Evolutionary conservation across 2,329 filamentous ascomycete genomes (phyloP).

Genomic region (Rutstroemia sp.): DNA sequence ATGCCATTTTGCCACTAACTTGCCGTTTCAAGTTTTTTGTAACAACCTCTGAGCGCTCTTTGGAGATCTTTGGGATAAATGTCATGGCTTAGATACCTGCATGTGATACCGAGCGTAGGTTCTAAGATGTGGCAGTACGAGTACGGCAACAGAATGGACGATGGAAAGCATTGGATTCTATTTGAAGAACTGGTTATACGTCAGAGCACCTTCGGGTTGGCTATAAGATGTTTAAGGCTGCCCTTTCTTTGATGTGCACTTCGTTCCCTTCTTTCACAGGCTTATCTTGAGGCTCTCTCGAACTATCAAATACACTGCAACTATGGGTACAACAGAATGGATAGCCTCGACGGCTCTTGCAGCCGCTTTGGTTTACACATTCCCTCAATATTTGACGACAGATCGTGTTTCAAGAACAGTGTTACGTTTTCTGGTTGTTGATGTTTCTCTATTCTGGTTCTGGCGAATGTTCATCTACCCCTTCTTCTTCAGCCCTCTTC

Average conservation of each 20-base stretch:
- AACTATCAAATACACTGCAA: not conserved
- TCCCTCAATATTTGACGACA: not conserved
- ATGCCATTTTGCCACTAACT: no score
- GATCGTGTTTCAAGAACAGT: conserved; percentile 1
- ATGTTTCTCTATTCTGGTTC: not conserved
- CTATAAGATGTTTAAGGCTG: not conserved
- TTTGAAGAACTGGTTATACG: not conserved
- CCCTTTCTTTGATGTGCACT: not conserved
- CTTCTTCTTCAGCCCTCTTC: conserved; percentile 13
- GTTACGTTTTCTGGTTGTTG: not conserved
- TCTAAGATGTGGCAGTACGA: not conserved
- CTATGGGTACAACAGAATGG: conserved; percentile 3
- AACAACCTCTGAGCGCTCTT: no score
- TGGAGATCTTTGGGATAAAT: no score
- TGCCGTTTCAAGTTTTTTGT: no score
- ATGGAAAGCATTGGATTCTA: not conserved
- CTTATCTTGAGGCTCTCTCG: no score
- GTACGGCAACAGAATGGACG: not conserved
- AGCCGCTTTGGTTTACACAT: conserved; percentile 1
- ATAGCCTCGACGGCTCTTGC: not conserved
- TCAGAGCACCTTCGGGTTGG: not conserved
- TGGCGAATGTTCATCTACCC: conserved; percentile 11
- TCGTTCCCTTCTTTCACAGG: no score
- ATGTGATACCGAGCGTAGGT: conserved; percentile 2
- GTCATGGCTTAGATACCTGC: not conserved